Evolutionary conservation across 176 grass and related monocot genomes (phyloP).

Genomic region (Eleusine coracana): DNA sequence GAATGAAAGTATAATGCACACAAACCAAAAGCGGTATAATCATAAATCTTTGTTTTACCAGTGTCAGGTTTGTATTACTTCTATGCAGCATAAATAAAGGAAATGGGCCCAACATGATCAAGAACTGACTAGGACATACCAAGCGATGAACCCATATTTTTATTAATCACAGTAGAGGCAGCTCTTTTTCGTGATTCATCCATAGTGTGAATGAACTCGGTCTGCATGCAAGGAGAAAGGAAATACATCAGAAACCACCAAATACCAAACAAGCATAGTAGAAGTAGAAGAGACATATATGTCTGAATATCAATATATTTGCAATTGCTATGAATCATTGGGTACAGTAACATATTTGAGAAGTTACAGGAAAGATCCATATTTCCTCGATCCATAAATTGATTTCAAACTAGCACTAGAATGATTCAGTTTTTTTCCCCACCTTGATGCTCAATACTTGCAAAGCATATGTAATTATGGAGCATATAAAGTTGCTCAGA

Average conservation of each 20-base stretch:
- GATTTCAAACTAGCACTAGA: not conserved
- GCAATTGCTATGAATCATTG: constrained; percentile 16
- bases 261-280: constrained; percentile 19
- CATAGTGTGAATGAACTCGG: constrained; percentile 51
- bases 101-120: constrained; percentile 23
- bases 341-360: constrained; percentile 23
- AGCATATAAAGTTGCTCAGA: not conserved
- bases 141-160: constrained; percentile 60
- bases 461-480: not conserved
- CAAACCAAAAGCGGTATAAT: constrained; percentile 2
- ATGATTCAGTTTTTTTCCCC: not conserved
- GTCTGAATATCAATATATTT: constrained; percentile 5
- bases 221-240: constrained; percentile 39
- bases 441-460: not conserved
- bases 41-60: constrained; percentile 24
- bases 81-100: constrained; percentile 23
- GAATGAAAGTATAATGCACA: constrained; percentile 24
- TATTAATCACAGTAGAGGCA: constrained; percentile 41
- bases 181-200: constrained; percentile 70
- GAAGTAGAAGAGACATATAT: constrained; percentile 18
- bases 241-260: constrained; percentile 44
- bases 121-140: constrained; percentile 56
- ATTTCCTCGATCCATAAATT: not conserved
- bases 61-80: constrained; percentile 31
- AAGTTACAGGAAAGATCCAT: not conserved